Evolutionary conservation across 768 basidiomycete species (phyloP).

Genomic region (Gloeopeniophorella convolvens): DNA sequence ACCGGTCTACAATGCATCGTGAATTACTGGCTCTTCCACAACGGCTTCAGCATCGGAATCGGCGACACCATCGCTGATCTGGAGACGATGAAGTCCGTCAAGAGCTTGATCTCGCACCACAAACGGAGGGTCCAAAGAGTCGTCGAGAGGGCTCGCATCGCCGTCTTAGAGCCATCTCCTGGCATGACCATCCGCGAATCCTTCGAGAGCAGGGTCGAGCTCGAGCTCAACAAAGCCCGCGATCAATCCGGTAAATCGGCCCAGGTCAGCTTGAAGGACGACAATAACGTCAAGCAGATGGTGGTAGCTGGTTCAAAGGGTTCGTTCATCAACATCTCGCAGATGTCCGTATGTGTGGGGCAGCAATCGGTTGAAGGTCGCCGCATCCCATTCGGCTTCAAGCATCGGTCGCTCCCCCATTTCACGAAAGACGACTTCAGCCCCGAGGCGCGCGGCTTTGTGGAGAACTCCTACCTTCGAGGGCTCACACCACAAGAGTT

Average conservation of each 20-base stretch:
- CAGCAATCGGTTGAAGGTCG: constrained; percentile 98
- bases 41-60: constrained; percentile 98
- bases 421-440: constrained; percentile 99
- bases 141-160: constrained; percentile 79
- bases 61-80: constrained; percentile 96
- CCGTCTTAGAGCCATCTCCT: constrained; percentile 81
- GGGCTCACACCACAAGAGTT: constrained; percentile 97
- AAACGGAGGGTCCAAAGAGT: constrained; percentile 75
- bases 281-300: constrained; percentile 99
- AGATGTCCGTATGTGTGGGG: constrained; percentile 99
- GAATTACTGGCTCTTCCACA: constrained; percentile 98
- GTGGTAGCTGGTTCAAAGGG: constrained; percentile 98
- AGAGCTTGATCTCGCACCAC: constrained; percentile 69
- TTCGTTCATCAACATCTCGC: constrained; percentile 99
- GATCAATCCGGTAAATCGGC: constrained; percentile 93
- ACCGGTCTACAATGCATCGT: constrained; percentile 92
- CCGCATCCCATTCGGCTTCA: constrained; percentile 97
- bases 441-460: constrained; percentile 95
- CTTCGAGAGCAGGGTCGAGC: constrained; percentile 89
- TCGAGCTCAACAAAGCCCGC: constrained; percentile 89
- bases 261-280: constrained; percentile 96
- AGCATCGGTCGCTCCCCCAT: constrained; percentile 92
- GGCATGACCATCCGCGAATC: constrained; percentile 99
- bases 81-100: constrained; percentile 83
- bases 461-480: constrained; percentile 96